Base-by-base conservation (phyloP, 257 asterid genomes). In the Forsythia suspensa region DNA sequence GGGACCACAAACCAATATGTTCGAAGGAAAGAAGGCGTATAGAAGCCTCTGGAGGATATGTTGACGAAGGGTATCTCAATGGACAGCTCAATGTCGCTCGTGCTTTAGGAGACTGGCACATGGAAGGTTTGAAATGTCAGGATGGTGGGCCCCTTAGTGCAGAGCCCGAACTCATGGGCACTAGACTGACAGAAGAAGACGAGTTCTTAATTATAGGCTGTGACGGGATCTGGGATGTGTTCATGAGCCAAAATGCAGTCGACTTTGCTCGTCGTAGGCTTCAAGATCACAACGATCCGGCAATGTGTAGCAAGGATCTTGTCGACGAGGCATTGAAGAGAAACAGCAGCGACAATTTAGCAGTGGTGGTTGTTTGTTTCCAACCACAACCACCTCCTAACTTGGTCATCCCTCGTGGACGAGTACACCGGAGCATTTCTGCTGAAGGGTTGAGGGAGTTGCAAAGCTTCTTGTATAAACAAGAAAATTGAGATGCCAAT, bases 191-290 rank as follows among this genome's bases (percentile, higher is more conserved):
- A 0, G 86, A 85, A 73, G 97, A 96, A 82, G 99, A 94, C 0
- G 99, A 96, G 89, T 96, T 96, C 80, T 91, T 96, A 69, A 90
- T 96, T 78, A 87, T 96, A 16, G 99, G 96, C 34, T 96, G 99
- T 38, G 99, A 96, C 48, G 99, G 99, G 13, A 81, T 96, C 6
- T 96, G 98, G 99, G 99, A 96, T 16, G 99, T 94, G 67, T 96
- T 96, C 68, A 84, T 86, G 91, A 94, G 96, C 88, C 98, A 96
- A 79, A 96, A 96, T 43, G 99, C 97, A 0, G 97, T 96, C 55
- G 99, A 96, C 83, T 96, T 96, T 86, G 98, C 99, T 42, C 97
- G 98, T 6, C 87, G 98, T 67, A 84, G 87, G 84, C 96, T 96
- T 18, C 99, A 92, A 70, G 97, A 89, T 76, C 99, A 96, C 89